Evolutionary conservation across 257 asterid genomes (phyloP), one percentile per base, ranked within the genome.

Genomic region (Ajuga chamaepitys): DNA sequence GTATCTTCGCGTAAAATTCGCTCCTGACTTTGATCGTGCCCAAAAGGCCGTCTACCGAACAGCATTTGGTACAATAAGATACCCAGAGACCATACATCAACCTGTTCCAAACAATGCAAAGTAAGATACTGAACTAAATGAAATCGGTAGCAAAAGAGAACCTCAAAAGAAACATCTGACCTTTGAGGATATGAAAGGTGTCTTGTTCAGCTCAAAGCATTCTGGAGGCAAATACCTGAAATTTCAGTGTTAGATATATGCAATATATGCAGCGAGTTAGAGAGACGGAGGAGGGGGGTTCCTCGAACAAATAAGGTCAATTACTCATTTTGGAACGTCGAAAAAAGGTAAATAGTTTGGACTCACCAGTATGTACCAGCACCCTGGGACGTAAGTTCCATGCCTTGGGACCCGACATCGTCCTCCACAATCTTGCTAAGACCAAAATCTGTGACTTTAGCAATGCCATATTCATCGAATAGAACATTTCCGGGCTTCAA

Each of bases 321-420:
- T 1, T 5, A 4, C 37, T 30, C 37, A 8, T 30, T 30, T 30
- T 30, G 37, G 5, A 5, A 5, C 34, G 5, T 8, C 37, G 1
- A 30, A 30, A 30, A 30, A 64, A 46, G 64, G 50, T 4, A 37
- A 28, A 30, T 46, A 37, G 20, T 63, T 50, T 44, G 59, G 51
- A 80, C 95, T 86, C 68, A 94, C 99, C 99, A 94, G 83, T 94
- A 94, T 42, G 99, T 94, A 74, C 99, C 99, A 18, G 99, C 99
- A 26, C 99, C 99, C 74, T 94, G 99, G 38, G 99, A 94, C 2
- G 99, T 94, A 67, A 94, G 97, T 78, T 94, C 99, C 99, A 94
- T 94, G 72, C 99, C 99, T 75, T 86, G 96, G 59, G 99, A 94
- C 64, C 99, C 99, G 67, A 90, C 99, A 79, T 90, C 83, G 64